phyloP scores from a whole-genome alignment of 768 basidiomycete genomes.

The Termitomyces sp. region DNA sequence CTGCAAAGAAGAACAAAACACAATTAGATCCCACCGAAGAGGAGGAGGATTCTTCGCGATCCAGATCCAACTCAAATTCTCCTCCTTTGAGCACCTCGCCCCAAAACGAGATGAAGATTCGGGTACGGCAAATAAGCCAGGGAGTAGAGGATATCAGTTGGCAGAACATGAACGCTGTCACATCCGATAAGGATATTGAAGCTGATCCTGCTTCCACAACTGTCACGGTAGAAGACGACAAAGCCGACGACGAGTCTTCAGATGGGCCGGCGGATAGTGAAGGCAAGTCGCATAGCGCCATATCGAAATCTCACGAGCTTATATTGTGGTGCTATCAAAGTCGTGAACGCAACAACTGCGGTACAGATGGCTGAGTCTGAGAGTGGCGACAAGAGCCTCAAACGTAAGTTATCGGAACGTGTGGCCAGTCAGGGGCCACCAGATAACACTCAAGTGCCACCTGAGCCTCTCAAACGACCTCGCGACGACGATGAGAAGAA shows the following conservation, averaged over 20 bases:
- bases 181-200: conserved; percentile 26
- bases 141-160: conserved; percentile 77
- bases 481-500: conserved; percentile 62
- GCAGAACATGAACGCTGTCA: conserved; percentile 44
- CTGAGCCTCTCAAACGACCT: conserved; percentile 51
- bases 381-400: conserved; percentile 56
- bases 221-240: conserved; percentile 7
- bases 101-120: conserved; percentile 69
- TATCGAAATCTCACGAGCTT: neutral
- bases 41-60: conserved; percentile 49
- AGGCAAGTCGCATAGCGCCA: conserved; percentile 5
- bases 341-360: neutral
- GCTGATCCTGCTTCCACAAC: conserved; percentile 11
- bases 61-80: conserved; percentile 40
- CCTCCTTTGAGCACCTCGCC: conserved; percentile 60
- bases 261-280: conserved; percentile 5
- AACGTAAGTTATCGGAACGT: conserved; percentile 68
- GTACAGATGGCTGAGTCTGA: conserved; percentile 38
- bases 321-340: conserved; percentile 1
- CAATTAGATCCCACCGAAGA: conserved; percentile 61
- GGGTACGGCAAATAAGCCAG: conserved; percentile 72
- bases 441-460: conserved; percentile 21
- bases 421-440: conserved; percentile 61
- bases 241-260: neutral
- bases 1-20: conserved; percentile 74